These are phyloP conservation scores for Phlebiopsis gigantea DNA, from an alignment of 768 basidiomycete species.

Conservation along the genomic window DNA sequence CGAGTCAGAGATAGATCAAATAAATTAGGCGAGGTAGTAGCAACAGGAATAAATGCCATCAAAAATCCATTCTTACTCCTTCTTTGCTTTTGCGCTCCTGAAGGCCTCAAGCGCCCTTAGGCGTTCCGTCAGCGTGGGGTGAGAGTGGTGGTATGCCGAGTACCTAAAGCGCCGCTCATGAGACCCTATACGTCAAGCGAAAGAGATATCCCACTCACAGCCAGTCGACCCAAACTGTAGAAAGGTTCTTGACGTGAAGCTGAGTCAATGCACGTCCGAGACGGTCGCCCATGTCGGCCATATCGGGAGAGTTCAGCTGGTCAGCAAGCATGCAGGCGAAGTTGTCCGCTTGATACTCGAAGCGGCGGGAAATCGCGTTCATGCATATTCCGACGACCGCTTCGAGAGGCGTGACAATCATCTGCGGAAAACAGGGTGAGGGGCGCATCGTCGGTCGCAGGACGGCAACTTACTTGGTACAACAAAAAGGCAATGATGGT, in stretches of 20 bases:
- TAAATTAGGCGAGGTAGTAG: no score
- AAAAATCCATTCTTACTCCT: constrained; percentile 18
- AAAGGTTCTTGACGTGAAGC: constrained; percentile 89
- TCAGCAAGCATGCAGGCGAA: constrained; percentile 76
- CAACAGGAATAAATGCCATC: no score
- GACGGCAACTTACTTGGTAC: constrained; percentile 51
- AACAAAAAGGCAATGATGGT: constrained; percentile 84
- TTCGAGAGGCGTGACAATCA: constrained; percentile 79
- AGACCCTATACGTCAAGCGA: constrained; percentile 2
- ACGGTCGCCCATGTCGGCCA: constrained; percentile 82
- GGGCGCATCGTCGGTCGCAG: background rate
- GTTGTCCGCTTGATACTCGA: constrained; percentile 91
- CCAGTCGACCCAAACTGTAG: constrained; percentile 94
- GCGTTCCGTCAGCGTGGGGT: constrained; percentile 90
- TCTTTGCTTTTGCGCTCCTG: constrained; percentile 19
- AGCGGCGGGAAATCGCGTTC: constrained; percentile 79
- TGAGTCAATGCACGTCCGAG: constrained; percentile 78
- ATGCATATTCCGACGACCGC: constrained; percentile 65
- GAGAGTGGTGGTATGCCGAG: constrained; percentile 93
- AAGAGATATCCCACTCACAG: constrained; percentile 44
- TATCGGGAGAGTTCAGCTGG: constrained; percentile 41
- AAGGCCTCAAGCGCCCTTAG: constrained; percentile 67
- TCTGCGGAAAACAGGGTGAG: constrained; percentile 35
- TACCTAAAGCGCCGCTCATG: constrained; percentile 43
- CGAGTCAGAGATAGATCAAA: no score